Base-by-base conservation (phyloP, 495 filamentous ascomycete species). In the Bathelium albidoporum region DNA sequence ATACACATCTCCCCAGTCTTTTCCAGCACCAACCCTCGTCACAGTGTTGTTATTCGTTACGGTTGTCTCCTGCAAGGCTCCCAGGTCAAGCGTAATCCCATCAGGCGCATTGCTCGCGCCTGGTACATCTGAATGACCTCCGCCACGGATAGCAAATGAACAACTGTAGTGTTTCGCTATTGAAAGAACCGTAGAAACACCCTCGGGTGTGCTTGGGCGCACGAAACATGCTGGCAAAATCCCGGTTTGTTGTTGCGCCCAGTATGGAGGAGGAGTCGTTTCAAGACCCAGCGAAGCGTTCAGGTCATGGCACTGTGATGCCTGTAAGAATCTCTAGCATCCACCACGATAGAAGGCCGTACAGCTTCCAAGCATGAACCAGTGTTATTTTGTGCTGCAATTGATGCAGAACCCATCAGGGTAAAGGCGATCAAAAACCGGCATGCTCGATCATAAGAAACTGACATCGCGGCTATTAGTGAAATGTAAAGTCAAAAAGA, bases 11-110 rank as follows among this genome's bases (percentile, higher is more conserved):
- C 36, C 26, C 71, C 71, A 73, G 2, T 55, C 28, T 1, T 44
- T 53, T 20, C 72, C 72, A 31, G 69, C 58, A 24, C 69, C 69
- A 32, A 73, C 53, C 29, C 28, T 31, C 1, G 44, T 58, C 2
- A 62, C 24, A 4, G 61, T 32, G 29, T 77, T 70, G 31, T 79
- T 75, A 20, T 73, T 70, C 20, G 79, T 74, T 4, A 80, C 68
- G 10, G 71, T 74, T 58, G 81, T 71, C 24, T 76, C 71, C 49
- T 80, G 73, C 18, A 83, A 63, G 0, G 64, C 70, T 60, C 69
- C 68, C 14, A 82, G 75, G 55, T 82, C 81, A 66, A 84, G 77
- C 1, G 81, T 75, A 7, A 82, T 71, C 1, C 81, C 82, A 41
- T 71, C 71, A n/a, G 75, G 66, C 49, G 82, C 78, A 66, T 80